Base-by-base conservation (phyloP, 176 grass and related monocot species). In the Aechmea fasciata region DNA sequence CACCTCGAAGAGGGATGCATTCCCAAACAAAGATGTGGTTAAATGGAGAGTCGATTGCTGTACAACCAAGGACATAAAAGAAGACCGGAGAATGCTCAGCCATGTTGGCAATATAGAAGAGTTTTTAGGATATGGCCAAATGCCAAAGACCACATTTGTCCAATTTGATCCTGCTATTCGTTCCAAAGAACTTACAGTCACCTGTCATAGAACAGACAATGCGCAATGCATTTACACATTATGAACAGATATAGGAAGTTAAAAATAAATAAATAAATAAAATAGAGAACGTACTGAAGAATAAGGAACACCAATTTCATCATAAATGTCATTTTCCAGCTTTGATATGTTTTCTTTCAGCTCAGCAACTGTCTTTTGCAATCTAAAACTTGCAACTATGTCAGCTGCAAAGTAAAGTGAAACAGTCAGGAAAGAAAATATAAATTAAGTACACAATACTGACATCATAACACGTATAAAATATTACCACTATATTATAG, bases 321-420 rank as follows among this genome's bases (percentile, higher is more conserved):
- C 85, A 64, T 83, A 96, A 41, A 96, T 96, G 66, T 96, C 92
- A 51, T 85, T 86, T 80, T 91, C 88, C 80, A 96, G 85, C 80
- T 81, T 91, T 59, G 69, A 73, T 55, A 55, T 73, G 77, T 78
- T 91, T 83, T 68, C 74, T 80, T 61, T 83, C 73, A 96, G 65
- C 74, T 84, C 65, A 13, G 72, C 48, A 59, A 84, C 74, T 49
- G 88, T 82, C 83, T 83, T 96, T 20, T 73, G 82, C 65, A 96
- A 81, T 73, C 82, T 78, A 74, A 91, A 96, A 65, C 85, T 91
- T 51, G 92, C 92, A 33, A 89, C 63, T 80, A 96, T 80, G 78
- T 82, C 83, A 81, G 88, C 92, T 91, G 89, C 25, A 52, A 18
- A 67, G 52, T 75, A 15, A 78, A 41, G 33, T 54, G 7, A 67